These are phyloP conservation scores for Ogataea glucozyma DNA, from an alignment of 805 yeast species.

Conservation along the genomic window DNA sequence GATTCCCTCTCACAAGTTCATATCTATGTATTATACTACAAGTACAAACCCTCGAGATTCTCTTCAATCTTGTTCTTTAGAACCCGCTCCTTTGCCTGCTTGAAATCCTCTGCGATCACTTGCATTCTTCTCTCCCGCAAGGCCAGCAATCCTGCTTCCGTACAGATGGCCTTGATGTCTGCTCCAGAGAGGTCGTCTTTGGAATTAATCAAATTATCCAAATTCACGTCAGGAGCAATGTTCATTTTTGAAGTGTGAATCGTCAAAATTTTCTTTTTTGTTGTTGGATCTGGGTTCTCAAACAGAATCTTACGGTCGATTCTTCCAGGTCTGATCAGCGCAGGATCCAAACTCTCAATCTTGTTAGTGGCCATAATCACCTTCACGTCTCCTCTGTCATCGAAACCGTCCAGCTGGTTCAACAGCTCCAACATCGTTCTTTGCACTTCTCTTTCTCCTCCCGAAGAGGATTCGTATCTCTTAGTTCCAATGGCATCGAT, in stretches of 20 bases:
- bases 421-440: constrained; percentile 95
- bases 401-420: constrained; percentile 96
- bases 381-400: constrained; percentile 95
- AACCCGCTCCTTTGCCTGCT: constrained; percentile 90
- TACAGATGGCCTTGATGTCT: constrained; percentile 95
- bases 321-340: constrained; percentile 94
- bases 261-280: constrained; percentile 87
- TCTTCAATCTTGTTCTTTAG: constrained; percentile 96
- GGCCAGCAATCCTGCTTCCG: constrained; percentile 95
- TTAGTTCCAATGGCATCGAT: constrained; percentile 99
- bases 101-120: constrained; percentile 91
- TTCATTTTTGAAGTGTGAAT: constrained; percentile 95
- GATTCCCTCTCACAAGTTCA: too few species aligned
- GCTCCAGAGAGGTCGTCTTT: constrained; percentile 97
- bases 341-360: constrained; percentile 92
- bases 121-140: constrained; percentile 97
- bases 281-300: constrained; percentile 92
- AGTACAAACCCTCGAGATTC: constrained; percentile 89
- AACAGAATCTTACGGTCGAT: constrained; percentile 94
- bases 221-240: constrained; percentile 80
- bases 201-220: constrained; percentile 83
- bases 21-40: too few species aligned
- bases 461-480: constrained; percentile 87
- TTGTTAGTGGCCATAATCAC: constrained; percentile 98
- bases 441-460: constrained; percentile 97